phyloP scores from a whole-genome alignment of 2,329 filamentous ascomycete genomes.

The Exophiala oligosperma region DNA sequence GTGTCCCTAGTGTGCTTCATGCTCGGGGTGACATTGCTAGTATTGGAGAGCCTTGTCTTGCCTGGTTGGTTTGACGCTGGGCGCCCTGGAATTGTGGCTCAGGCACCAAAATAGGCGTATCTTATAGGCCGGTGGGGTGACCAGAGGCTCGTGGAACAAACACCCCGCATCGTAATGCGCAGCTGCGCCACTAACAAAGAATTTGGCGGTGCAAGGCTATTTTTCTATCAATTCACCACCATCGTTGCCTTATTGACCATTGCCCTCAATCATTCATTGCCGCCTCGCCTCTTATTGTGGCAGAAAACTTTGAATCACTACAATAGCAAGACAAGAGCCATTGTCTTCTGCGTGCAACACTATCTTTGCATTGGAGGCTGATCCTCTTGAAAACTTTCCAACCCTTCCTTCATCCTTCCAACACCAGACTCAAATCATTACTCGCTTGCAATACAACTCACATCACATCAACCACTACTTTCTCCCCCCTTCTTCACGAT shows the following conservation, averaged over 20 bases:
- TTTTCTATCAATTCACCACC: neutral
- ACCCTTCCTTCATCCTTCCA: neutral
- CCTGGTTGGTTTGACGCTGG: neutral
- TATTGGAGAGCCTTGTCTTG: neutral
- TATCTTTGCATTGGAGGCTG: too few relatives aligned
- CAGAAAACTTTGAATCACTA: neutral
- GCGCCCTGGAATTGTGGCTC: constrained; percentile 9
- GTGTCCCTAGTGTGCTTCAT: neutral
- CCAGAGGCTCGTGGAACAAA: neutral
- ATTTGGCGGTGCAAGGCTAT: neutral
- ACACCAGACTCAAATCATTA: neutral
- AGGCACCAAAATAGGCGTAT: constrained; percentile 1
- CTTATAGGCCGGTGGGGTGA: neutral
- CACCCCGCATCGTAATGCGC: neutral
- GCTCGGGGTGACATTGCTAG: neutral
- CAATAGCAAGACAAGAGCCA: neutral
- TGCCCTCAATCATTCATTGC: neutral
- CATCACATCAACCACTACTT: neutral
- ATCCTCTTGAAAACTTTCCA: neutral
- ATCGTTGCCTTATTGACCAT: neutral
- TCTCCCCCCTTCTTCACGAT: constrained; percentile 29
- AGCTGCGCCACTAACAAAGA: neutral
- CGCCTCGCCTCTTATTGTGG: neutral
- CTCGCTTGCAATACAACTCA: constrained; percentile 3
- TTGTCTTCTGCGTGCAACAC: neutral